Base-by-base conservation (phyloP, 225 moss, liverwort and hornwort species). In the Pseudisothecium myosuroides region DNA sequence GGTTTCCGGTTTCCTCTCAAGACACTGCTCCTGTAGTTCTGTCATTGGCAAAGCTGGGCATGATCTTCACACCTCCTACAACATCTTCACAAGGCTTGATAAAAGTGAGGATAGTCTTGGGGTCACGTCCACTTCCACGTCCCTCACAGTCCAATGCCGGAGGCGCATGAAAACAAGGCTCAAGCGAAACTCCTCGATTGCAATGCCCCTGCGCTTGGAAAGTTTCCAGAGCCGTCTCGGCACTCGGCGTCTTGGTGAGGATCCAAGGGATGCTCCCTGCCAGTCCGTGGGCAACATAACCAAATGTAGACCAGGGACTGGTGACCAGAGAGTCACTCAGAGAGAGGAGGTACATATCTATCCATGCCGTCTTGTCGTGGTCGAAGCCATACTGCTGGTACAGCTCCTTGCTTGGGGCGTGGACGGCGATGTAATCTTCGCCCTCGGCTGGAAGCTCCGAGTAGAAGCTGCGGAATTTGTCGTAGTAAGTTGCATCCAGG, bases 291-390 rank as follows among this genome's bases (percentile, higher is more conserved):
- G 98, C 97, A 19, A 95, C 61, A 77, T 98, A 98, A 22, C 98
- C 98, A 80, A 98, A 98, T 15, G 98, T 98, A 43, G 97, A 98
- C 96, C 95, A 96, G 7, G 97, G 93, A 78, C 97, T 97, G 9
- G 96, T 97, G 49, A 98, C 93, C 39, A 97, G 90, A 24, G 61
- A 87, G 67, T 96, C 96, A 61, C 96, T 97, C 22, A 95, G 88
- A 37, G 97, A 96, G 14, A 97, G 94, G 17, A 97, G 91, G 59
- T 94, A 94, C 6, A 98, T 98, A 61, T 98, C 98, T 1, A 89
- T 89, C 96, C 94, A 98, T 4, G 98, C 98, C 77, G 92, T 95
- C 83, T 90, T 89, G 81, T 98, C 95, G 81, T 98, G 98, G 71
- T 88, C 90, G 54, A 92, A 89, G 37, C 94, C 95, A 15, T 93